Evolutionary conservation across 2,329 filamentous ascomycete genomes (phyloP), one percentile per base, ranked within the genome.

Genomic region (Aspergillus sp.): DNA sequence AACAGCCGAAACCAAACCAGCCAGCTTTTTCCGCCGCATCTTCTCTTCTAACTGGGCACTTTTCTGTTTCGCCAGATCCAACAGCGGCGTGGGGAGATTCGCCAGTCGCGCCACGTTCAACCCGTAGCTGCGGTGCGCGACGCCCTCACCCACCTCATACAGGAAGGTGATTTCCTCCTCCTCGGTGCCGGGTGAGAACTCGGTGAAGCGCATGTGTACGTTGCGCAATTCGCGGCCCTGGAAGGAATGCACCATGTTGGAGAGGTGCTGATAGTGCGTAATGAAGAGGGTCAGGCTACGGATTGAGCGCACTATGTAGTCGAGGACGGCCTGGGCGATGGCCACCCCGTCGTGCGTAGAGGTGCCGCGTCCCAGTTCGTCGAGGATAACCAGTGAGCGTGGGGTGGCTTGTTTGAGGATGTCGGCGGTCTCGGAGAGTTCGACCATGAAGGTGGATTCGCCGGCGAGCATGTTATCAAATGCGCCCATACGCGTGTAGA

Each of bases 391-490:
- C 5, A 98, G 78, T 40, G 82, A 88, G 41, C 88, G 81, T 1
- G 86, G 82, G 0, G 89, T 93, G 0, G 91, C 93, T 59, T 88
- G 81, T 61, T 93, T 91, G 27, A 98, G 77, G 56, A 98, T 96
- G 50, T 89, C 83, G 1, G 86, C 83, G 1, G 93, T 97, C 67
- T 98, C 93, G 33, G 84, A 88, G 2, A 98, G 80, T 64, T 98
- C 93, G 46, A 98, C 90, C 89, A 97, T 96, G 71, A 98, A 98
- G 8, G 93, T 98, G 27, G 82, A 87, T 69, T 98, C 93, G 58
- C 89, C 89, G 4, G 88, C 86, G 64, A 97, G 86, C 72, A 98
- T 88, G 64, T 96, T 97, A 69, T 98, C 93, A 57, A 87, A 87
- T 2, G 93, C 93, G 45, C 93, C 93, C 81, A 96, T 96, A 54